Conservation (phyloP, 768 basidiomycete species). For the Podaxis sp. region DNA sequence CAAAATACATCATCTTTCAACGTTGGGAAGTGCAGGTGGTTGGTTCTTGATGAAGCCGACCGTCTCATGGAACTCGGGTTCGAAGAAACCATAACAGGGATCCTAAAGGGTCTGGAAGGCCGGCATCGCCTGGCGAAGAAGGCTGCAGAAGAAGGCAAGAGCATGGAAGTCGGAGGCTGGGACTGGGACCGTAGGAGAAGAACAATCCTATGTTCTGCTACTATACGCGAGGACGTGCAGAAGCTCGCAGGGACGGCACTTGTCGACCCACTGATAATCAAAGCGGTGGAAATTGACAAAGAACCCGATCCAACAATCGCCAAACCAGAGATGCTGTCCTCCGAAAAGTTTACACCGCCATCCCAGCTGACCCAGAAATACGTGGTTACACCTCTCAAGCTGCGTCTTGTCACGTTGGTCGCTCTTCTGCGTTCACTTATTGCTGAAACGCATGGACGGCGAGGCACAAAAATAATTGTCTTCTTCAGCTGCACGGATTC, state of each 20-base stretch:
- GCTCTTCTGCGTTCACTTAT: conserved; percentile 83
- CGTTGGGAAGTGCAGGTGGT: conserved; percentile 91
- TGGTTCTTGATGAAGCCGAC: conserved; percentile 97
- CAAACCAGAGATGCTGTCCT: conserved; percentile 7
- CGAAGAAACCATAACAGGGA: conserved; percentile 91
- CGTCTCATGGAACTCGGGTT: conserved; percentile 98
- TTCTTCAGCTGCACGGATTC: conserved; percentile 98
- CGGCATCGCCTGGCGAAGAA: conserved; percentile 69
- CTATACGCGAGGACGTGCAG: conserved; percentile 93
- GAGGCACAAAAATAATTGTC: conserved; percentile 79
- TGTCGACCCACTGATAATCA: conserved; percentile 78
- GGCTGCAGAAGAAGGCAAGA: conserved; percentile 65
- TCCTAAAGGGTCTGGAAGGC: conserved; percentile 84
- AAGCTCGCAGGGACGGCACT: conserved; percentile 85
- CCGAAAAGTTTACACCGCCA: conserved; percentile 75
- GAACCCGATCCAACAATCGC: conserved; percentile 15
- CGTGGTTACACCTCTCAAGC: conserved; percentile 85
- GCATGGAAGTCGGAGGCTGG: conserved; percentile 79
- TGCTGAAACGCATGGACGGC: conserved; percentile 49
- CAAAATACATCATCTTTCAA: conserved; percentile 94
- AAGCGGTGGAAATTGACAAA: conserved; percentile 58
- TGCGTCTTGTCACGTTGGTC: conserved; percentile 89
- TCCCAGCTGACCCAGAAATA: conserved; percentile 93
- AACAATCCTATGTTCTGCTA: conserved; percentile 95
- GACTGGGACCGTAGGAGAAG: conserved; percentile 76